These are phyloP conservation scores for Coriaria nepalensis DNA, from an alignment of 306 rosid species.

Conservation along the genomic window DNA sequence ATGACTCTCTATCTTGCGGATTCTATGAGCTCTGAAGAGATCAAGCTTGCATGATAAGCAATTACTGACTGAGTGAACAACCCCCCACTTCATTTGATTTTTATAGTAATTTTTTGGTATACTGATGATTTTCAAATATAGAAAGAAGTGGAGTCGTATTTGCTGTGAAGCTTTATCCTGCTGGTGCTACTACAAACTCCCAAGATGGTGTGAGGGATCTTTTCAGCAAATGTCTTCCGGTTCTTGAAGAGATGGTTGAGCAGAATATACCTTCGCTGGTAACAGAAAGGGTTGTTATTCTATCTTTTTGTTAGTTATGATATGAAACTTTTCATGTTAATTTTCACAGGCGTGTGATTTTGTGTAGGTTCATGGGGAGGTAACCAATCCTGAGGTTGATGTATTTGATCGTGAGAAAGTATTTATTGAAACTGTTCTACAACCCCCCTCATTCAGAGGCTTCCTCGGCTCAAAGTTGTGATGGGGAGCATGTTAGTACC, in stretches of 20 bases:
- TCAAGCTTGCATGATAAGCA: slow-evolving; percentile 36
- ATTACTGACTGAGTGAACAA: background rate
- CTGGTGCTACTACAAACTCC: slow-evolving; percentile 91
- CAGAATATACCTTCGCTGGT: slow-evolving; percentile 74
- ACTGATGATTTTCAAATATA: slow-evolving; percentile 19
- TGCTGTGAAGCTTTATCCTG: slow-evolving; percentile 89
- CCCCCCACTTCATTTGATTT: background rate
- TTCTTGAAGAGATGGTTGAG: slow-evolving; percentile 72
- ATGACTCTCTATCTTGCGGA: slow-evolving; percentile 91
- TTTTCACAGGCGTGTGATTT: too few relatives aligned
- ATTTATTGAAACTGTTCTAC: slow-evolving; percentile 62
- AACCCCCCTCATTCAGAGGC: slow-evolving; percentile 70
- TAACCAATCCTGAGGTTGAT: slow-evolving; percentile 57
- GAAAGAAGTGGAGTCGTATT: slow-evolving; percentile 59
- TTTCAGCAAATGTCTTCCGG: slow-evolving; percentile 70
- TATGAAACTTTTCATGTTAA: too few relatives aligned
- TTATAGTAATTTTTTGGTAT: background rate
- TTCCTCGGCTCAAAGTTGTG: slow-evolving; percentile 73
- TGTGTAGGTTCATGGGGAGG: slow-evolving; percentile 88
- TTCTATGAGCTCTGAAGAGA: slow-evolving; percentile 53
- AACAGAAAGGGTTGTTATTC: background rate
- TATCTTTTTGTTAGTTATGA: too few relatives aligned
- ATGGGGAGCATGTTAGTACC: slow-evolving; percentile 98
- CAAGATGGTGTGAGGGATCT: slow-evolving; percentile 90
- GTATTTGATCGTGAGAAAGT: slow-evolving; percentile 85